phyloP scores from a whole-genome alignment of 176 grass and related monocot genomes.

The Tillandsia fasciculata region DNA sequence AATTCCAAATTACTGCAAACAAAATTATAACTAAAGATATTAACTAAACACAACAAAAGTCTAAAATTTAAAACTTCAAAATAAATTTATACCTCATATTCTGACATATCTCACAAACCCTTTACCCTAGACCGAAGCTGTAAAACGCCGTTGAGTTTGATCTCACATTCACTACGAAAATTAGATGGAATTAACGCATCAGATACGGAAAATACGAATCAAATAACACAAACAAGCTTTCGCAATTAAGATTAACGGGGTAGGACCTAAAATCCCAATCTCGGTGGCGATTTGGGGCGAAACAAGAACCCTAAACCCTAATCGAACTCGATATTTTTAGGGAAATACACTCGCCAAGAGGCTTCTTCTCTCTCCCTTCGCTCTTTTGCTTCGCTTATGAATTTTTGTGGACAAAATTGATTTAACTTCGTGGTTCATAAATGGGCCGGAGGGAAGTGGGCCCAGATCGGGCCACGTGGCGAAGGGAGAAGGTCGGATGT shows the following conservation, averaged over 20 bases:
- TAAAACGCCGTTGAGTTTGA: neutral
- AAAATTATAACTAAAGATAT: neutral
- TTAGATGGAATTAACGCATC: neutral
- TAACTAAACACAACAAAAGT: neutral
- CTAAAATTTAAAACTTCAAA: neutral
- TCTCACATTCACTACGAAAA: neutral
- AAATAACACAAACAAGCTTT: too few species aligned
- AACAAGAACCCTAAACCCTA: neutral
- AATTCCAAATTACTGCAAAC: too few species aligned
- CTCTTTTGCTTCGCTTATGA: neutral
- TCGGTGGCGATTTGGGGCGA: neutral
- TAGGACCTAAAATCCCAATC: too few species aligned
- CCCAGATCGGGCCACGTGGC: too few species aligned
- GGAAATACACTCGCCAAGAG: neutral
- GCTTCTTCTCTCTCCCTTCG: neutral
- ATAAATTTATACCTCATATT: neutral
- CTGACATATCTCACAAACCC: neutral
- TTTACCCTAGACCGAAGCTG: neutral
- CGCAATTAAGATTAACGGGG: too few species aligned
- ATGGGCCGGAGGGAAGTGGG: too few species aligned
- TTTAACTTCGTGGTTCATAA: neutral
- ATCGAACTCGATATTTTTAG: neutral
- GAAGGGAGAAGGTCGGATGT: too few species aligned
- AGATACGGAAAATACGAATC: neutral
- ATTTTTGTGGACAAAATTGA: neutral